Evolutionary conservation across 192 early-diverging fungal species (phyloP), one percentile per base, ranked within the genome.

Genomic region (Coemansia sp.): DNA sequence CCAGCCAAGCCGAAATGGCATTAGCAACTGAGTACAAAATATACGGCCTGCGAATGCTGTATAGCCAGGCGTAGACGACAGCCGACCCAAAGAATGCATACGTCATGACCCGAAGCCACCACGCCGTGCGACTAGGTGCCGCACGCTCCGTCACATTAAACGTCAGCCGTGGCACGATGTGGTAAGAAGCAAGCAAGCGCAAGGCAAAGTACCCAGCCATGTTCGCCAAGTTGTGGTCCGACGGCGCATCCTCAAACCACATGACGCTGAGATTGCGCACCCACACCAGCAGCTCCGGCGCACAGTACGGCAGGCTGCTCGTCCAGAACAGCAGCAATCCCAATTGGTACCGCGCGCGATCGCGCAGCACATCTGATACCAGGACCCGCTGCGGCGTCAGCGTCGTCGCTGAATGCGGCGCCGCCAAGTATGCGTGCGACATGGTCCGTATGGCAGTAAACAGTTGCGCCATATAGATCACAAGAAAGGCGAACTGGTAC

Each of bases 161-260:
- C 9, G 59, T 61, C 63, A 74, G 66, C 15, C 75, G 44, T 0
- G 76, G 79, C 15, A 74, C 50, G 10, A 80, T 75, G 17, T 64
- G 69, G 50, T 69, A 64, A 15, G 75, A 65, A 6, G 80, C 73
- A 60, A 79, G 59, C 55, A 77, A 53, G 0, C 68, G 61, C 34
- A 79, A 55, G 17, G 74, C 65, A 74, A 81, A 86, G 63, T 79
- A 85, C 21, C 71, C 74, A 19, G 60, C 67, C 67, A 77, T 75
- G 45, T 70, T 72, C 2, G 66, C 48, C 41, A 72, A 41, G 61
- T 72, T 88, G 66, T 94, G 91, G 60, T 91, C 91, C 2, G 90
- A 92, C 15, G 92, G 88, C 14, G 92, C 90, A 12, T 91, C 91
- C 29, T 89, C 92, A 66, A 89, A 91, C 92, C 92, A 94, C 64